These are phyloP conservation scores for Neonectria ditissima DNA, from an alignment of 2,329 filamentous ascomycete species.

Conservation along the genomic window DNA sequence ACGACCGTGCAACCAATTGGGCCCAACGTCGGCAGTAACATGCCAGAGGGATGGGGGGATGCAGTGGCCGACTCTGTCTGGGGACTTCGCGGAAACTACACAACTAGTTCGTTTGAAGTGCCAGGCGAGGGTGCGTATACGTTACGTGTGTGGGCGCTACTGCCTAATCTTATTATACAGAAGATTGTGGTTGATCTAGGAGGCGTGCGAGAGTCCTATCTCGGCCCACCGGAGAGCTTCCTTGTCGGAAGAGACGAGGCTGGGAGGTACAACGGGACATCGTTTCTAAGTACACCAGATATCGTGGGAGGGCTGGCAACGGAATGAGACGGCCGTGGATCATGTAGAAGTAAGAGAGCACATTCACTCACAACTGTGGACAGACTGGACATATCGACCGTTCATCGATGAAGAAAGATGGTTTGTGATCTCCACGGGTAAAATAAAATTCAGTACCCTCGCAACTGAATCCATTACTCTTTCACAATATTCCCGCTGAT, in stretches of 20 bases:
- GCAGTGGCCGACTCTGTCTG: conserved; percentile 59
- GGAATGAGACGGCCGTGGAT: not conserved
- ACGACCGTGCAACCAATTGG: not conserved
- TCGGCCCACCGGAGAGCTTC: conserved; percentile 69
- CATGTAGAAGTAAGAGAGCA: not conserved
- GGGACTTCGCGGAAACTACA: conserved; percentile 58
- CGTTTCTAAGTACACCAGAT: not conserved
- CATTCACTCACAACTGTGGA: not conserved
- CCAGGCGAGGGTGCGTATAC: conserved; percentile 59
- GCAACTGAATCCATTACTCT: too few relatives aligned
- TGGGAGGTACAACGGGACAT: not conserved
- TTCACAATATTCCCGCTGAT: too few relatives aligned
- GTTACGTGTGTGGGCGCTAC: conserved; percentile 62
- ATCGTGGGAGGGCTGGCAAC: not conserved
- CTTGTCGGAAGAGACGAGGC: conserved; percentile 31
- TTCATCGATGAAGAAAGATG: too few relatives aligned
- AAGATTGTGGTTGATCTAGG: conserved; percentile 68
- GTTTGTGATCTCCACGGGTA: too few relatives aligned
- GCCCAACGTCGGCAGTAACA: not conserved
- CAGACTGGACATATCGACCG: too few relatives aligned
- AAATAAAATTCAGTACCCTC: too few relatives aligned
- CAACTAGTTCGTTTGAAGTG: conserved; percentile 58
- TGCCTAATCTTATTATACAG: conserved; percentile 66
- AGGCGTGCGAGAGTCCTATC: conserved; percentile 64
- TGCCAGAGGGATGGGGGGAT: not conserved